phyloP scores from a whole-genome alignment of 495 filamentous ascomycete genomes.

The Penicillium parvum region DNA sequence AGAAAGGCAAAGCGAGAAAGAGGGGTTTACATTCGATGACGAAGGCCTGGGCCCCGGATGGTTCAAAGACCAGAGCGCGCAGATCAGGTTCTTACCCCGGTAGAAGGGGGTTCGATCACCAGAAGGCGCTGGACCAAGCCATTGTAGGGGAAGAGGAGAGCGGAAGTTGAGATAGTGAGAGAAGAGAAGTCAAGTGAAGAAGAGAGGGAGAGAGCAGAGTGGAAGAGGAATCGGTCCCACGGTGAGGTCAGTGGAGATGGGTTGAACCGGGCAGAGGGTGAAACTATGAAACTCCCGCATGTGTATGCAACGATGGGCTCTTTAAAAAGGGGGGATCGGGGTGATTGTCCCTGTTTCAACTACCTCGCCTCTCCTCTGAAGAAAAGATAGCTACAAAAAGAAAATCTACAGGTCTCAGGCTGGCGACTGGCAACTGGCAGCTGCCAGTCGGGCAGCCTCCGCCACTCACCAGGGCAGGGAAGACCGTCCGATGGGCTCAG shows the following conservation, averaged over 20 bases:
- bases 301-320: too few species aligned
- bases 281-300: too few species aligned
- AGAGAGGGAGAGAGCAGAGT: conserved; percentile 6
- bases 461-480: too few species aligned
- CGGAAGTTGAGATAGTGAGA: conserved; percentile 1
- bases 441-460: too few species aligned
- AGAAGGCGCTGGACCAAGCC: conserved; percentile 1
- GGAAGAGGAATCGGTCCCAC: conserved; percentile 14
- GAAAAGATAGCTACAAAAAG: not conserved
- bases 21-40: conserved; percentile 21
- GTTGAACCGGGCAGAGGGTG: not conserved
- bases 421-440: too few species aligned
- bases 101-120: not conserved
- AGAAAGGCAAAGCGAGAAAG: conserved; percentile 7
- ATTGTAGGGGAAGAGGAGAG: not conserved
- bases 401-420: not conserved
- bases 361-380: too few species aligned
- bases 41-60: conserved; percentile 10
- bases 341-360: conserved; percentile 10
- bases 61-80: conserved; percentile 22
- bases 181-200: conserved; percentile 12
- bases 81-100: not conserved
- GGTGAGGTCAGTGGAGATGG: conserved; percentile 18
- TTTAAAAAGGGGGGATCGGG: too few species aligned
- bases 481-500: too few species aligned